These are phyloP conservation scores for Boletus pseudopeckii DNA, from an alignment of 768 basidiomycete genomes.

Conservation along the genomic window DNA sequence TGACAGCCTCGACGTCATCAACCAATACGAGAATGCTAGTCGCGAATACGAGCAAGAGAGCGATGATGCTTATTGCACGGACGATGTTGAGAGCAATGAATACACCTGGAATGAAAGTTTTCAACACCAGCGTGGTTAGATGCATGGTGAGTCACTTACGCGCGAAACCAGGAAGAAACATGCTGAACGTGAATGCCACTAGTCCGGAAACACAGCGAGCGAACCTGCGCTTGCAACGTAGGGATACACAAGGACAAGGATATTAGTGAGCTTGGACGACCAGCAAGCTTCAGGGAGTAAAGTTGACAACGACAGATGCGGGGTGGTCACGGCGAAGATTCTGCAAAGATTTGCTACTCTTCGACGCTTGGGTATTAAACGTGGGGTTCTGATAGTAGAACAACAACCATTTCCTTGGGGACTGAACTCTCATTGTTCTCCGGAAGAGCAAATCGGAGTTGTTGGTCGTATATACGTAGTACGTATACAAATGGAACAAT, in stretches of 20 bases:
- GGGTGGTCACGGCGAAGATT: neutral
- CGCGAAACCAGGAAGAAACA: conserved; percentile 28
- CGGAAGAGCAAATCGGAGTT: conserved; percentile 3
- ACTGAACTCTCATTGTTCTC: conserved; percentile 27
- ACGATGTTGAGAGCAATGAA: conserved; percentile 79
- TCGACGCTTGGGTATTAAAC: conserved; percentile 1
- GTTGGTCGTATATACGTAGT: conserved; percentile 4
- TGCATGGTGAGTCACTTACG: conserved; percentile 15
- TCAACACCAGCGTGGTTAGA: neutral
- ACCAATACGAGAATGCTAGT: conserved; percentile 73
- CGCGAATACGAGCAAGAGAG: conserved; percentile 76
- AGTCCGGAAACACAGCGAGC: conserved; percentile 5
- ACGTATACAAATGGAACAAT: conserved; percentile 21
- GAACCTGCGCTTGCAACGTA: conserved; percentile 20
- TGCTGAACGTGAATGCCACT: conserved; percentile 8
- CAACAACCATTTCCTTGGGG: conserved; percentile 21
- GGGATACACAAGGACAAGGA: conserved; percentile 1
- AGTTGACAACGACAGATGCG: neutral
- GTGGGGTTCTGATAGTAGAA: neutral
- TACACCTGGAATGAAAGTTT: conserved; percentile 31
- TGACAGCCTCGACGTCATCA: conserved; percentile 73
- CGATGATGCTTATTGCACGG: conserved; percentile 72
- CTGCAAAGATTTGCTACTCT: neutral
- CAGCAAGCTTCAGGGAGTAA: conserved; percentile 23
- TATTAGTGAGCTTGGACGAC: conserved; percentile 18